Base-by-base conservation (phyloP, 305 asterid genomes). In the Fraxinus sp. region DNA sequence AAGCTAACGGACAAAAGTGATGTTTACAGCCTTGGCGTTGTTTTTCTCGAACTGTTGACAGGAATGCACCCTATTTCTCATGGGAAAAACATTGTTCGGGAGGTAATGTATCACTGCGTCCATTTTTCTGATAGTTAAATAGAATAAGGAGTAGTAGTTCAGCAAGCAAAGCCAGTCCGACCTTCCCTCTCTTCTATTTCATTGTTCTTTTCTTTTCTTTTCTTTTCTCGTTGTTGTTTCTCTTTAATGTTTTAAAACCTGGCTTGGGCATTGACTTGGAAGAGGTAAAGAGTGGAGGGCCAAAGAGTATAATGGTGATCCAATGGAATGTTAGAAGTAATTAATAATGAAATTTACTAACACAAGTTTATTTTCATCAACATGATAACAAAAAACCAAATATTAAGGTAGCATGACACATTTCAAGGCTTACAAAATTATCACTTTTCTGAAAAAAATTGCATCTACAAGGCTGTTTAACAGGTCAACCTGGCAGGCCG, bases 11-110 rank as follows among this genome's bases (percentile, higher is more conserved):
- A 97, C 88, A 97, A 95, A 83, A 97, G 99, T 62, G 99, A 97
- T 33, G 98, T 97, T 71, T 97, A 97, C 80, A 97, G 98, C 83
- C 96, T 95, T 75, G 99, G 99, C 36, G 98, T 97, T 41, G 99
- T 97, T n/a, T 93, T 97, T 84, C 92, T 97, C 22, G 99, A 97
- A 89, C 88, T 95, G 75, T 81, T 97, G 83, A 95, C 98, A 0
- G 99, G 95, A 81, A 92, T 90, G 98, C 98, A 92, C 52, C 99
- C 99, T 5, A 97, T 97, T 85, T 90, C 97, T 26, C 99, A 91
- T 28, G 99, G 99, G 85, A 97, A 95, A 87, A 97, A 97, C 90
- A 95, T 97, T 82, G 99, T 97, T 73, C 91, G 99, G 18, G 99
- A 94, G 98, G 99, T 95, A 90, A 8, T 37, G 9, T 62, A 26